Evolutionary conservation across 192 early-diverging fungal genomes (phyloP).

Genomic region (Chytriomyces sp.): DNA sequence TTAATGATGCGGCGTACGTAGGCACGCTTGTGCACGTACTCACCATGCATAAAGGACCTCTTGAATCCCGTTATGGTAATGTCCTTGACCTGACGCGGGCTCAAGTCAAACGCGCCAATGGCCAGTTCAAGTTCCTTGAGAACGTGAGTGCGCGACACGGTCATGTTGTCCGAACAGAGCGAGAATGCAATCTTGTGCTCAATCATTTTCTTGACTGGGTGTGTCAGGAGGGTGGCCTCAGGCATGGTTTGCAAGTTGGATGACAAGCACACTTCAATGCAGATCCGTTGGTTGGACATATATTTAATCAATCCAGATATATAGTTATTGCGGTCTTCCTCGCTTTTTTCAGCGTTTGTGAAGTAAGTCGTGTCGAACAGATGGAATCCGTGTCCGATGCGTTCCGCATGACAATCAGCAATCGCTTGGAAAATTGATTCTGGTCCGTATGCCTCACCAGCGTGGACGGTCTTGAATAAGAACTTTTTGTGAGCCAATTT

Average conservation of each 20-base stretch:
- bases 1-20: constrained; percentile 6
- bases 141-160: constrained; percentile 17
- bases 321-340: constrained; percentile 3
- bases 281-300: constrained; percentile 10
- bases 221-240: background rate
- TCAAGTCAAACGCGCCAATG: constrained; percentile 13
- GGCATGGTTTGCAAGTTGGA: constrained; percentile 24
- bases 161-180: constrained; percentile 21
- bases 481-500: constrained; percentile 22
- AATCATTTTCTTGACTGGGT: constrained; percentile 12
- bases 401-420: constrained; percentile 21
- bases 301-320: background rate
- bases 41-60: constrained; percentile 15
- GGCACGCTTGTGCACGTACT: constrained; percentile 11
- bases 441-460: constrained; percentile 20
- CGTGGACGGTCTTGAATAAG: constrained; percentile 29
- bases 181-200: constrained; percentile 20
- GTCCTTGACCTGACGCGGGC: constrained; percentile 18
- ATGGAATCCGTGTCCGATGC: constrained; percentile 22
- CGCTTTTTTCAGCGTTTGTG: background rate
- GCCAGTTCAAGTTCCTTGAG: constrained; percentile 16
- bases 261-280: constrained; percentile 20
- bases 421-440: constrained; percentile 28
- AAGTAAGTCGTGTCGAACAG: constrained; percentile 13
- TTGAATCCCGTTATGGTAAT: constrained; percentile 27